Percentiles rank a stretch among this genome's conserved stretches.
phyloP scores from a whole-genome alignment of 257 asterid species.

The Anisodus acutangulus region DNA sequence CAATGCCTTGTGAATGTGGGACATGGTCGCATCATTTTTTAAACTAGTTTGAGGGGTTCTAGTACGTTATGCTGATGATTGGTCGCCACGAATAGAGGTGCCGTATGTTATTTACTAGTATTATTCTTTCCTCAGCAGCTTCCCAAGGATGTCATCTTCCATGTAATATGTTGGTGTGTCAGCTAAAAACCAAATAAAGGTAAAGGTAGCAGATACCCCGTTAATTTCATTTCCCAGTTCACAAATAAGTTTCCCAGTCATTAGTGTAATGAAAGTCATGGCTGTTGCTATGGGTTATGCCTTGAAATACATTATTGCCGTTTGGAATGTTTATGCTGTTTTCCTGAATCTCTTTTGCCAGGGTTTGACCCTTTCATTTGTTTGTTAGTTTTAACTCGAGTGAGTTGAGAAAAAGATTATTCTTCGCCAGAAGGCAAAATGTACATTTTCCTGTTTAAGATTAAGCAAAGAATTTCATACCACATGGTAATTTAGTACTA shows the following conservation, averaged over 20 bases:
- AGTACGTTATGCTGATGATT: background rate
- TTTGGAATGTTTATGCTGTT: slow-evolving; percentile 6
- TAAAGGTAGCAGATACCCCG: background rate
- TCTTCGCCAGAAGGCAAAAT: background rate
- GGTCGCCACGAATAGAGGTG: background rate
- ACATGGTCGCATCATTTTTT: background rate
- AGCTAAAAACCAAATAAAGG: background rate
- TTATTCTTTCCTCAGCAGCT: background rate
- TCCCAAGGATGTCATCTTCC: background rate
- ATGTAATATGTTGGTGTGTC: background rate
- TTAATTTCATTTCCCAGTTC: background rate
- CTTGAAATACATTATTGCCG: background rate
- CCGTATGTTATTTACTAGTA: background rate
- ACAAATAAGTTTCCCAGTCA: slow-evolving; percentile 1
- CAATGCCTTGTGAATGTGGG: background rate
- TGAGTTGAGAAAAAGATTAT: background rate
- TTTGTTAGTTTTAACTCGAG: background rate
- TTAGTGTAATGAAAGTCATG: slow-evolving; percentile 12
- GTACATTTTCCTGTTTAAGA: background rate
- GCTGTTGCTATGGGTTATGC: background rate
- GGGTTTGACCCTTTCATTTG: background rate
- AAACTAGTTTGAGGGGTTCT: slow-evolving; percentile 6
- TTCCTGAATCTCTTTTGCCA: background rate
- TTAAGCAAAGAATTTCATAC: no score
- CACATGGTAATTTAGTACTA: background rate